Evolutionary conservation across 23 red algal genomes (phyloP), one percentile per base, ranked within the genome.

Genomic region (Agarophyton chilense): DNA sequence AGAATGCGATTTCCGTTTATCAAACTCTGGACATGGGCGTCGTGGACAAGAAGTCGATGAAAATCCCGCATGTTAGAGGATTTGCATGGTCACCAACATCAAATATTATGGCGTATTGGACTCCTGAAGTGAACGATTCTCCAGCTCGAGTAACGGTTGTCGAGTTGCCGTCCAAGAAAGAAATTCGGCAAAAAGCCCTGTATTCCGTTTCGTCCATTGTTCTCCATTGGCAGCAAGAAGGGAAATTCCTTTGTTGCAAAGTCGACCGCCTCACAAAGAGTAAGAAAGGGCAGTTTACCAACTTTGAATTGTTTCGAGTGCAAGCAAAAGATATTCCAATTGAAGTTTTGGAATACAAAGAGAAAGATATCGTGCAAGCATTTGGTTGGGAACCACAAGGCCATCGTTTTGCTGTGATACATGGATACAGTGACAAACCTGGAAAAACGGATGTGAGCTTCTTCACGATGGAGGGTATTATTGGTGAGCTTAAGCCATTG

Each of bases 361-460:
- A 98, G 28, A 86, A 87, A 36, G 96, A 95, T 42, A 76, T 84
- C 17, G 72, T 95, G 8, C 34, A 77, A 35, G 93, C 84, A 3
- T 99, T 99, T 81, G 93, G 71, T 3, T 99, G 93, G 93, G 97
- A 99, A 70, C 97, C 97, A 25, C 79, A 94, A 61, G 93, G 97
- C 10, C 55, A 76, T 46, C 89, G 93, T 17, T 99, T 99, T 87
- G 97, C 90, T 44, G 81, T 99, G 31, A 92, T 96, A 2, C 93
- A 96, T 55, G 88, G 46, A 52, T 73, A 91, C 52, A 79, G 82
- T 45, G 95, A 97, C 39, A 49, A 61, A 19, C 78, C 95, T 29
- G 87, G 87, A 6, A 74, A 78, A 39, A 83, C 83, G 13, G 85
- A 93, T 41, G 96, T 98, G 10, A 86, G 87, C 29, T 98, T 98